Percentiles rank a stretch among this genome's conserved stretches.
Conservation (phyloP, 2,329 filamentous ascomycete species). For the Conoideocrella luteorostrata region DNA sequence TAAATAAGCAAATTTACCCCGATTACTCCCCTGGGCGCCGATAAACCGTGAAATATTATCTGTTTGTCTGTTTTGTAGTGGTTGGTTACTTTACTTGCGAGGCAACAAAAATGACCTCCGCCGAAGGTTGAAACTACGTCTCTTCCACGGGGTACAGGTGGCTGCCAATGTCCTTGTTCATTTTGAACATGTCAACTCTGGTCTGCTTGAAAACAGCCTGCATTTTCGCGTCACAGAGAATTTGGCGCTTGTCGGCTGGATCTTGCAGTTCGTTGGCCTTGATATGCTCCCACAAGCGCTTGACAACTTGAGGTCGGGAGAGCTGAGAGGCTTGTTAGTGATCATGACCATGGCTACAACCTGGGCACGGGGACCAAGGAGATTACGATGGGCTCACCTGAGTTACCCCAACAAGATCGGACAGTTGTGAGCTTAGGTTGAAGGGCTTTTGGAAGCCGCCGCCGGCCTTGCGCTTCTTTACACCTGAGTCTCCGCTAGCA, state of each 20-base stretch:
- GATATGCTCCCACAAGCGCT: constrained; percentile 94
- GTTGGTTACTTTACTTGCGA: not conserved
- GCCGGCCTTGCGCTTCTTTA: constrained; percentile 72
- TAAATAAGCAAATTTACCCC: not conserved
- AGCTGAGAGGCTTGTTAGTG: constrained; percentile 46
- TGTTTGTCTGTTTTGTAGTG: too few species aligned
- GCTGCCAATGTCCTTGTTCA: constrained; percentile 92
- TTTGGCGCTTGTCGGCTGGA: constrained; percentile 84
- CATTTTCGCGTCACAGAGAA: constrained; percentile 87
- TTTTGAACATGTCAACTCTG: constrained; percentile 96
- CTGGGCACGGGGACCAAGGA: too few species aligned
- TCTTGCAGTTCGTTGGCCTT: constrained; percentile 85
- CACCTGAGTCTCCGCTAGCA: constrained; percentile 49
- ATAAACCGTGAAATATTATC: constrained; percentile 2
- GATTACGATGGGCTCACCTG: constrained; percentile 40
- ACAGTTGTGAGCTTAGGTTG: constrained; percentile 62
- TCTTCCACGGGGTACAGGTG: constrained; percentile 85
- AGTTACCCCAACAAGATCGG: constrained; percentile 63
- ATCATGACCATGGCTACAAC: not conserved
- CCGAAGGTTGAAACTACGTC: constrained; percentile 24
- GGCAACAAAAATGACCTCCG: not conserved
- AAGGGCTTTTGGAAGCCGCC: constrained; percentile 91
- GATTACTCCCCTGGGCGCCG: constrained; percentile 12
- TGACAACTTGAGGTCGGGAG: constrained; percentile 90
- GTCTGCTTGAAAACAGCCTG: constrained; percentile 86